Conservation (phyloP, 2,329 filamentous ascomycete species). For the Fusarium nisikadoi region DNA sequence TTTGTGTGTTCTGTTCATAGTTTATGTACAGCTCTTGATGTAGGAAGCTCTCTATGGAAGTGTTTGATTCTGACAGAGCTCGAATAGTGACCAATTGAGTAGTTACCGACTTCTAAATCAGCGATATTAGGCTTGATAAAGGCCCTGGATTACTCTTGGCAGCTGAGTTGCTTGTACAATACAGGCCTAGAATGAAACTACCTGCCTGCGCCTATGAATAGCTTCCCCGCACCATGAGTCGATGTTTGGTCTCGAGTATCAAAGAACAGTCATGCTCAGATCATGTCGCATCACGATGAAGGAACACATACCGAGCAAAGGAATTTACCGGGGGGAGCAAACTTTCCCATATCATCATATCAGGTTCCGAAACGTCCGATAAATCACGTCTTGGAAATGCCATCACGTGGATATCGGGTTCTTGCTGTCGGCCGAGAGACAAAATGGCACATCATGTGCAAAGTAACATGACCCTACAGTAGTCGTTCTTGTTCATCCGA, state of each 20-base stretch:
- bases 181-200: not conserved
- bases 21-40: constrained; percentile 8
- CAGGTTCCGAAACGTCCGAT: constrained; percentile 29
- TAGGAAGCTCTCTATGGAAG: constrained; percentile 24
- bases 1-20: not conserved
- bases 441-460: not conserved
- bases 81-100: not conserved
- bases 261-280: constrained; percentile 32
- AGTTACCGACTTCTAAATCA: not conserved
- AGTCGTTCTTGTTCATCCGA: not conserved
- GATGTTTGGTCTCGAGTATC: constrained; percentile 6
- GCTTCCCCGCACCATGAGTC: constrained; percentile 26
- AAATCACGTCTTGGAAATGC: constrained; percentile 24
- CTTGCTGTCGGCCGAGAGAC: constrained; percentile 28
- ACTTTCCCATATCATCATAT: constrained; percentile 32
- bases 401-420: constrained; percentile 29
- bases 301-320: not conserved
- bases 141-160: not conserved
- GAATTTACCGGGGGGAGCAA: not conserved
- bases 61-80: constrained; percentile 27
- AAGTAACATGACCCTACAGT: constrained; percentile 9
- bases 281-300: constrained; percentile 30
- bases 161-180: constrained; percentile 1
- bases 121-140: not conserved
- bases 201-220: not conserved